Conservation (phyloP, 2,329 filamentous ascomycete species). For the Venturia pyrina region DNA sequence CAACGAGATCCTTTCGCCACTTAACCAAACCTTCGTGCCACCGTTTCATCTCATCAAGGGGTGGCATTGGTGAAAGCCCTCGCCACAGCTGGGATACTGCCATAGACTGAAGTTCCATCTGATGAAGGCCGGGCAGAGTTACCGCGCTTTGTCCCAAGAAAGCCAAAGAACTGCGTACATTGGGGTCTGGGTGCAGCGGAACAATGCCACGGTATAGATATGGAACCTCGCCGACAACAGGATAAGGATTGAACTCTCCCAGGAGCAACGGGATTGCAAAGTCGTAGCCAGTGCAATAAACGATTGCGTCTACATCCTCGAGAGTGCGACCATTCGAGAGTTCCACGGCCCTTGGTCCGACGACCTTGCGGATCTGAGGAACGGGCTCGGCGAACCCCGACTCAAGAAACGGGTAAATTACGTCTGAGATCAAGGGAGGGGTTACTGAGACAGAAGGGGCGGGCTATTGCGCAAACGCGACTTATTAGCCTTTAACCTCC, state of each 20-base stretch:
- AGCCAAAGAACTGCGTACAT: constrained; percentile 19
- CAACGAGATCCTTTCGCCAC: constrained; percentile 14
- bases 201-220: constrained; percentile 25
- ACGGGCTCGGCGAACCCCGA: constrained; percentile 21
- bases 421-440: constrained; percentile 23
- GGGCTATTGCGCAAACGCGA: constrained; percentile 7
- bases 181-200: constrained; percentile 19
- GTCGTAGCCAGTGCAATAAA: constrained; percentile 29
- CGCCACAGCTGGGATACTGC: constrained; percentile 26
- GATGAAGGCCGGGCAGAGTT: constrained; percentile 19
- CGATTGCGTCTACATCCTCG: constrained; percentile 24
- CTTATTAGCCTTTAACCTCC: background rate
- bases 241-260: constrained; percentile 17
- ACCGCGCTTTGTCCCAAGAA: constrained; percentile 21
- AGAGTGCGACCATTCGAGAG: constrained; percentile 23
- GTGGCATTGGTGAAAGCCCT: constrained; percentile 18
- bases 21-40: constrained; percentile 14
- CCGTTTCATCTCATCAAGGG: constrained; percentile 21
- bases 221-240: constrained; percentile 16
- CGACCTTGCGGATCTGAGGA: constrained; percentile 19
- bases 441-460: constrained; percentile 21
- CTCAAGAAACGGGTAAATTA: constrained; percentile 20
- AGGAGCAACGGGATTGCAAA: constrained; percentile 56
- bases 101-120: constrained; percentile 21
- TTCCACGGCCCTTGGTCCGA: constrained; percentile 19